Evolutionary conservation across 2,329 filamentous ascomycete species (phyloP), one percentile per base, ranked within the genome.

Genomic region (Talaromyces albobiverticillius): DNA sequence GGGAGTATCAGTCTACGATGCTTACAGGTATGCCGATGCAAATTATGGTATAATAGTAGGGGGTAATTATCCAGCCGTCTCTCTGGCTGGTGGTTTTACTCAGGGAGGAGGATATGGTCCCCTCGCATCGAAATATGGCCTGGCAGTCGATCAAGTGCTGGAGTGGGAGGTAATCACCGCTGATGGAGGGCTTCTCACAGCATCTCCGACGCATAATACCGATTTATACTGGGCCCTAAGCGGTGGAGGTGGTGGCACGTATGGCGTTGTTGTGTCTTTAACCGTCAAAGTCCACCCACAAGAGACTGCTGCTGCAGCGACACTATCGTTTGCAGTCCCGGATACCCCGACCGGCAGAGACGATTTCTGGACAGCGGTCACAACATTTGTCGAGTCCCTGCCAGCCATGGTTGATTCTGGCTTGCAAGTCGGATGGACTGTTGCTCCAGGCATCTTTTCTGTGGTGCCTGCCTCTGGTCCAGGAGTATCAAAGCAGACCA

Each of bases 141-240:
- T 88, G 0, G 80, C 69, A 13, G 82, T 82, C 0, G 84, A 87
- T 58, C 78, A 86, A 49, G 75, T 78, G 0, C 70, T 87, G 1
- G 73, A 79, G 57, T 81, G 73, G 53, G 75, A 83, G 54, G 79
- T 83, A 1, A 73, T 87, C n/a, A 80, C 77, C 9, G 78, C 74
- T 0, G 62, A 65, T 14, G 82, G 83, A 2, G 55, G 73, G 14
- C 61, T 77, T n/a, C 57, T 84, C 1, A 76, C 66, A 2, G 82
- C 81, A 0, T 78, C 72, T 3, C 72, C 70, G 0, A 62, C 61
- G 0, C 57, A 77, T 29, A 80, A 86, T 58, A 54, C 71, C 0
- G 83, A 86, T 49, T 71, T 87, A 1, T 87, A 82, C 70, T 88
- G 83, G 84, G 85, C 84, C 1, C 67, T 86, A 1, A 73, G 74